phyloP scores from a whole-genome alignment of 768 basidiomycete species.

The Tubosaeta sp. region DNA sequence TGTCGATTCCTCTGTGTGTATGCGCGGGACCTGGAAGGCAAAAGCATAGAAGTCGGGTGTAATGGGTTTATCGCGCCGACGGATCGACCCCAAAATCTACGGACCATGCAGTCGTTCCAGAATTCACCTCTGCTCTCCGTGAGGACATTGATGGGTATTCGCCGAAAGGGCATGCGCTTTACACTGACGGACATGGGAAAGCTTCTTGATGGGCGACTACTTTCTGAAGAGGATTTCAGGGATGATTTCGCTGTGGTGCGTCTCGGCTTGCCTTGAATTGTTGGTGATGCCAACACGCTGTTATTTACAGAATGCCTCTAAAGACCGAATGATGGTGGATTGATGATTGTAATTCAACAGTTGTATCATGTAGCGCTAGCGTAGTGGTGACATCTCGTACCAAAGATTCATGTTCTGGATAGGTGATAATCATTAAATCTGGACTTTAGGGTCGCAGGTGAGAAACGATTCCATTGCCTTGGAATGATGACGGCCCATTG shows the following conservation, averaged over 20 bases:
- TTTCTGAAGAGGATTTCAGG: conserved; percentile 25
- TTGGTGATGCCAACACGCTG: not conserved
- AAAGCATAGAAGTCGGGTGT: conserved; percentile 30
- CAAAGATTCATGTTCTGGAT: too few relatives aligned
- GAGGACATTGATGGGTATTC: conserved; percentile 30
- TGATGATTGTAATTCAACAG: too few relatives aligned
- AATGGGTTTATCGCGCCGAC: conserved; percentile 21
- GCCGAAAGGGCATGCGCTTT: conserved; percentile 39
- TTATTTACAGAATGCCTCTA: too few relatives aligned
- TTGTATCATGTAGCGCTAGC: too few relatives aligned
- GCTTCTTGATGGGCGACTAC: conserved; percentile 28
- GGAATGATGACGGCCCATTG: too few relatives aligned
- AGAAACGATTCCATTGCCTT: too few relatives aligned
- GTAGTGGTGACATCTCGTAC: too few relatives aligned
- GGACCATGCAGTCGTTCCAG: not conserved
- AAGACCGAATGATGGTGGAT: too few relatives aligned
- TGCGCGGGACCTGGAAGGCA: conserved; percentile 41
- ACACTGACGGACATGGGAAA: conserved; percentile 38
- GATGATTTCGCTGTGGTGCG: not conserved
- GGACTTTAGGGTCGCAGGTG: too few relatives aligned
- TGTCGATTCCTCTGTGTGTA: too few relatives aligned
- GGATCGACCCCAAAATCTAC: not conserved
- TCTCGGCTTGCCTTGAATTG: not conserved
- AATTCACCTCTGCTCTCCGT: conserved; percentile 4
- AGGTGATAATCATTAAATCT: too few relatives aligned